These are phyloP conservation scores for Metschnikowia orientalis DNA, from an alignment of 805 yeast genomes.

Conservation along the genomic window DNA sequence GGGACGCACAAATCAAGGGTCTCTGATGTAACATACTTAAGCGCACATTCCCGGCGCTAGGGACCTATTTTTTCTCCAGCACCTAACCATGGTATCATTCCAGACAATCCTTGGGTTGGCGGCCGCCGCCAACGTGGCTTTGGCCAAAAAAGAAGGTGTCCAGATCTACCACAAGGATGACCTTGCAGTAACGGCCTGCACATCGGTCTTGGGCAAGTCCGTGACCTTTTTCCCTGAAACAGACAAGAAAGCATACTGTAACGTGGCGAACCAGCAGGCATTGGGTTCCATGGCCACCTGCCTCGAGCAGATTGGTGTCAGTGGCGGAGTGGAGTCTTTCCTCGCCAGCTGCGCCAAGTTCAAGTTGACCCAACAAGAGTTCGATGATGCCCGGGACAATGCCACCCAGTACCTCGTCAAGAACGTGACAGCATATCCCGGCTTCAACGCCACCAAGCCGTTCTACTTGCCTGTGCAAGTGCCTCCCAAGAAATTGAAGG, in stretches of 20 bases:
- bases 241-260: constrained; percentile 31
- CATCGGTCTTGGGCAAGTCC: constrained; percentile 20
- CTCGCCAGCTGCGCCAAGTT: constrained; percentile 11
- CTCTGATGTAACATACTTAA: no score
- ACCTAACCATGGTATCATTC: constrained; percentile 14
- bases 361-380: constrained; percentile 27
- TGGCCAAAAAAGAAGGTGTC: constrained; percentile 17
- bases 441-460: constrained; percentile 26
- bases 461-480: constrained; percentile 36
- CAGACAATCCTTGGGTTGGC: constrained; percentile 11
- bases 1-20: no score
- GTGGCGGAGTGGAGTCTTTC: constrained; percentile 16
- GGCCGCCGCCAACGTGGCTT: constrained; percentile 11
- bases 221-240: constrained; percentile 23
- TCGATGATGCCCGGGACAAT: constrained; percentile 35
- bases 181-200: constrained; percentile 28
- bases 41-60: constrained; percentile 1
- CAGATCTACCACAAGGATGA: constrained; percentile 22
- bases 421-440: constrained; percentile 26
- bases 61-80: background rate
- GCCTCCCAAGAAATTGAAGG: constrained; percentile 17
- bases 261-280: constrained; percentile 33
- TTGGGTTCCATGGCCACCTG: constrained; percentile 38
- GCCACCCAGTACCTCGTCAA: constrained; percentile 38
- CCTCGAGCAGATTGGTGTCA: constrained; percentile 22